Evolutionary conservation across 1,284 basidiomycete species (phyloP), one percentile per base, ranked within the genome.

Genomic region (Ceratobasidium sp.): DNA sequence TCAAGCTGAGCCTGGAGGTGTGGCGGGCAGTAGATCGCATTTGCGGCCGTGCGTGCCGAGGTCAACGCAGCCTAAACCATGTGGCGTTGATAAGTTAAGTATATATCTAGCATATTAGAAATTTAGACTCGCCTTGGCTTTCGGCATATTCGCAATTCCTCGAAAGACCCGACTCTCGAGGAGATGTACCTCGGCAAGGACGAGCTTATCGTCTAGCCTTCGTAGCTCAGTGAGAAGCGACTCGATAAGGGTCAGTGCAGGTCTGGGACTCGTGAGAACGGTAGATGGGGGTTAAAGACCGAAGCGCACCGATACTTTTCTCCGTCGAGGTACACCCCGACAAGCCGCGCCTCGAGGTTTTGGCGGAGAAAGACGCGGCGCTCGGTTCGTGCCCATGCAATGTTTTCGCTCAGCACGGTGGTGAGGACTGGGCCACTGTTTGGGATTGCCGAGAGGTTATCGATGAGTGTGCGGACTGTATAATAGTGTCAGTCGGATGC

Each of bases 1-100:
- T 98, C 97, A 41, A 98, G 89, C 43, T 93, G 88, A 1, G 96
- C 93, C 84, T 99, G 97, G 2, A 98, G 88, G 61, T 89, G 84
- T 0, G 97, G 97, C 16, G 97, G 97, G 81, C 97, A 98, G 85
- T 99, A 99, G 82, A 99, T 98, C 8, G 95, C 91, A 83, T 98
- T 98, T 56, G 95, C 97, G 6, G 96, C 94, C 0, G 97, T 98
- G 74, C 96, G 88, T 0, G 96, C 92, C 0, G 95, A 95, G 0
- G 96, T 98, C 29, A 98, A 84, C 0, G 95, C 92, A 4, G 97
- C 94, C 92, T 95, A 75, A 19, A n/a, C 27, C 4, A 74, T n/a
- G 19, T n/a, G n/a, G n/a, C n/a, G n/a, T n/a, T n/a, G n/a, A n/a
- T n/a, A n/a, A n/a, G n/a, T n/a, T n/a, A n/a, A n/a, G n/a, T n/a